A percentile compares a stretch with the other conserved stretches of the same genome.
Evolutionary conservation across 2,329 filamentous ascomycete genomes (phyloP).

Genomic region (Ascochyta rabiei): DNA sequence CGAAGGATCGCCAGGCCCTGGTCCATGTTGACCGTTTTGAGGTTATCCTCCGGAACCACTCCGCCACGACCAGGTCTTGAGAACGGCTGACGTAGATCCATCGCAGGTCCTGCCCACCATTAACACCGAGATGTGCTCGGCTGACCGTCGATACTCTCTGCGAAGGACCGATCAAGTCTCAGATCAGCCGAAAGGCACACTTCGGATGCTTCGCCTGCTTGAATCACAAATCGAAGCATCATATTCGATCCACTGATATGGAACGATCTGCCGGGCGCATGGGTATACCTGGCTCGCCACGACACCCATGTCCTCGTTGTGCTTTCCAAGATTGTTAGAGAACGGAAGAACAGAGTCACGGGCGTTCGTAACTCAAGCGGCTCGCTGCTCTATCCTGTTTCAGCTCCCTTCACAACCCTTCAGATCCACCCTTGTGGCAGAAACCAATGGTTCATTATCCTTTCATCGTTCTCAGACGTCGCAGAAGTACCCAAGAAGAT

Average conservation of each 20-base stretch:
- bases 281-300: conserved; percentile 23
- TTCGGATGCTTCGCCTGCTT: conserved; percentile 19
- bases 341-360: conserved; percentile 6
- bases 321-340: conserved; percentile 7
- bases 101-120: conserved; percentile 31
- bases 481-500: conserved; percentile 18
- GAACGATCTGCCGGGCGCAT: conserved; percentile 31
- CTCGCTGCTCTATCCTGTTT: conserved; percentile 24
- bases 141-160: conserved; percentile 35
- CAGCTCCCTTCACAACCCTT: conserved; percentile 14
- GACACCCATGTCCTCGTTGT: conserved; percentile 17
- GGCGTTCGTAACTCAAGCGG: conserved; percentile 10
- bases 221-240: conserved; percentile 10
- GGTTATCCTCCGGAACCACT: conserved; percentile 38
- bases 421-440: conserved; percentile 27
- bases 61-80: conserved; percentile 38
- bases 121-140: conserved; percentile 33
- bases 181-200: conserved; percentile 44
- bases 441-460: conserved; percentile 9
- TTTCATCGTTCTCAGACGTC: conserved; percentile 14
- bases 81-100: conserved; percentile 46
- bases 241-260: conserved; percentile 14
- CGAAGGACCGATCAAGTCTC: conserved; percentile 35
- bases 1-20: conserved; percentile 26
- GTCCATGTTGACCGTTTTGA: conserved; percentile 40